phyloP scores from a whole-genome alignment of 2,329 filamentous ascomycete genomes.

The Aspergillus flavus region DNA sequence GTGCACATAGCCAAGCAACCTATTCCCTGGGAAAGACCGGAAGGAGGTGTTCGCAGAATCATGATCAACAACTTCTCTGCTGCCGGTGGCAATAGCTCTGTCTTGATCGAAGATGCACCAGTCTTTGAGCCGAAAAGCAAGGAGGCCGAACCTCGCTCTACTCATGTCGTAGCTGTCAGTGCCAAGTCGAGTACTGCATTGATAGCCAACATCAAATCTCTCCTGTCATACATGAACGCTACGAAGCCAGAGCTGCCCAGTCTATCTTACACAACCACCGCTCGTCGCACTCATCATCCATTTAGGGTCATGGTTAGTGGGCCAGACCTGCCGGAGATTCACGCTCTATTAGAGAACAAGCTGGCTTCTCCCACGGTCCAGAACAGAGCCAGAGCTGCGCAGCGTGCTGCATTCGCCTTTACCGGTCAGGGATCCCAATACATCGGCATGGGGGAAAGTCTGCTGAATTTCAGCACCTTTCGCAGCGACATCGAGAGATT shows the following conservation, averaged over 20 bases:
- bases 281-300: slow-evolving; percentile 51
- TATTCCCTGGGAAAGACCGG: slow-evolving; percentile 39
- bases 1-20: slow-evolving; percentile 51
- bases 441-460: slow-evolving; percentile 36
- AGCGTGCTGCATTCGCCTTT: slow-evolving; percentile 30
- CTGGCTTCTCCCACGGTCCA: background rate
- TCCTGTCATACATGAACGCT: slow-evolving; percentile 58
- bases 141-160: slow-evolving; percentile 54
- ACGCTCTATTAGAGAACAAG: background rate
- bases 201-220: slow-evolving; percentile 58
- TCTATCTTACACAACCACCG: slow-evolving; percentile 69
- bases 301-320: slow-evolving; percentile 31
- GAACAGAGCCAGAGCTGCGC: background rate
- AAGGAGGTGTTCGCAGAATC: slow-evolving; percentile 41
- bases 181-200: slow-evolving; percentile 50
- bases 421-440: slow-evolving; percentile 45
- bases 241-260: slow-evolving; percentile 46
- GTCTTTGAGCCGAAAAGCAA: slow-evolving; percentile 27
- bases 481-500: slow-evolving; percentile 34
- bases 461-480: slow-evolving; percentile 37
- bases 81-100: slow-evolving; percentile 70
- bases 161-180: slow-evolving; percentile 61
- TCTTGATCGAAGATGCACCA: slow-evolving; percentile 66
- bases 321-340: slow-evolving; percentile 15
- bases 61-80: slow-evolving; percentile 71